These are phyloP conservation scores for Didymella pinodella DNA, from an alignment of 2,329 filamentous ascomycete species.

Conservation along the genomic window DNA sequence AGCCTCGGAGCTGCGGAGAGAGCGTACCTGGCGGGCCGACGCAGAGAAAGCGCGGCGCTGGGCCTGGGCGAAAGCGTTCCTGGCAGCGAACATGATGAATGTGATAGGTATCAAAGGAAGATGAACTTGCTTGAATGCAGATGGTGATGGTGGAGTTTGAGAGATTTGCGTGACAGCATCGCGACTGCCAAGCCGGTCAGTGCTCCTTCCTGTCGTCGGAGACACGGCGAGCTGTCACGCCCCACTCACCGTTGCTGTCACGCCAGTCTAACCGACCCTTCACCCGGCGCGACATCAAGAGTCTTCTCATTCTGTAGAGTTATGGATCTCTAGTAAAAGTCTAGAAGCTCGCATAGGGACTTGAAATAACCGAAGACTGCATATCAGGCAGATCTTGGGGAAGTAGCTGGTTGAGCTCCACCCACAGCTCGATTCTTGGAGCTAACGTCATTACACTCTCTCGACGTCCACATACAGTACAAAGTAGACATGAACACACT, in stretches of 20 bases:
- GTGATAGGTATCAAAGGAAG: conserved; percentile 33
- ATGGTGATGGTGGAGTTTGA: conserved; percentile 27
- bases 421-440: not conserved
- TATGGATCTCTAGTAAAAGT: not conserved
- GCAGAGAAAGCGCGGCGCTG: conserved; percentile 63
- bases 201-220: conserved; percentile 16
- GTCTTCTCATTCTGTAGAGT: not conserved
- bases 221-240: conserved; percentile 8
- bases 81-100: conserved; percentile 72
- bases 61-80: conserved; percentile 59
- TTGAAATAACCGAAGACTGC: too few species aligned
- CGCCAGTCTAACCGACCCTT: conserved; percentile 1
- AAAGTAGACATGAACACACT: too few species aligned
- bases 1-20: conserved; percentile 19
- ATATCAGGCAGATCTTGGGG: not conserved
- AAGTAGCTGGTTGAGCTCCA: not conserved
- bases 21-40: conserved; percentile 60
- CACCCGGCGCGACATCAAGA: not conserved
- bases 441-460: not conserved
- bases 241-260: conserved; percentile 8
- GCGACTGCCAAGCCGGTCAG: conserved; percentile 18
- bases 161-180: conserved; percentile 33
- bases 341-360: too few species aligned
- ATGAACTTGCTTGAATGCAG: conserved; percentile 35
- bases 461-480: not conserved